A percentile compares a stretch with the other conserved stretches of the same genome.
Evolutionary conservation across 108 stramenopile genomes (phyloP).

Genomic region (Conticribra guillardii): DNA sequence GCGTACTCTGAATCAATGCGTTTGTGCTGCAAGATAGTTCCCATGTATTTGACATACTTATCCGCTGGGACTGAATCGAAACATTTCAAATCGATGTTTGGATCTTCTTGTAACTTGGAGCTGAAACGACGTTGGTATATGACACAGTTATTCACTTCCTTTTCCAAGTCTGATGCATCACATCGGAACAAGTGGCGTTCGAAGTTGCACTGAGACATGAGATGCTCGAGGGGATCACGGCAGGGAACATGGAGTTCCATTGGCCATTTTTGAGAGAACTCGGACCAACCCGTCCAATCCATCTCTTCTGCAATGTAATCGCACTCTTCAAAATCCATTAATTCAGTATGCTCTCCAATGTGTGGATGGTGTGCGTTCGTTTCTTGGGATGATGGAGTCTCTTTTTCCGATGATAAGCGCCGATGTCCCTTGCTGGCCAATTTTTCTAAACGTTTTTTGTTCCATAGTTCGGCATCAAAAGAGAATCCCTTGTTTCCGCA

Average conservation of each 20-base stretch:
- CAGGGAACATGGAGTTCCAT: constrained; percentile 53
- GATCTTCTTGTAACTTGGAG: no score
- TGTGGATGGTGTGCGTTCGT: no score
- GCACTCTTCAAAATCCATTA: constrained; percentile 42
- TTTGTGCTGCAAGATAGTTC: constrained; percentile 4
- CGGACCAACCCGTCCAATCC: constrained; percentile 6
- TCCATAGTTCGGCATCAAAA: no score
- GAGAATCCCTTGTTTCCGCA: not conserved
- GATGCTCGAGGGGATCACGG: constrained; percentile 43
- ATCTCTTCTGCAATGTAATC: constrained; percentile 43
- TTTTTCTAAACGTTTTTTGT: constrained; percentile 3
- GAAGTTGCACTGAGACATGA: constrained; percentile 45
- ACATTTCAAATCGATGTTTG: no score
- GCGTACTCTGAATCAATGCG: constrained; percentile 3
- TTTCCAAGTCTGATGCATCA: not conserved
- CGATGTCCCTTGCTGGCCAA: not conserved
- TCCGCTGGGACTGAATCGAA: constrained; percentile 18
- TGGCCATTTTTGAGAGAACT: not conserved
- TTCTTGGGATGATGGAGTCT: no score
- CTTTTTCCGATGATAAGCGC: no score
- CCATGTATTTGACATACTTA: constrained; percentile 16
- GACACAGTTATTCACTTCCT: not conserved
- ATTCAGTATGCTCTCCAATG: constrained; percentile 5
- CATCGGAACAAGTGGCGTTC: constrained; percentile 18
- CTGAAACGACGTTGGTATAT: no score